These are phyloP conservation scores for Diaporthe vexans DNA, from an alignment of 2,329 filamentous ascomycete species.

Conservation along the genomic window DNA sequence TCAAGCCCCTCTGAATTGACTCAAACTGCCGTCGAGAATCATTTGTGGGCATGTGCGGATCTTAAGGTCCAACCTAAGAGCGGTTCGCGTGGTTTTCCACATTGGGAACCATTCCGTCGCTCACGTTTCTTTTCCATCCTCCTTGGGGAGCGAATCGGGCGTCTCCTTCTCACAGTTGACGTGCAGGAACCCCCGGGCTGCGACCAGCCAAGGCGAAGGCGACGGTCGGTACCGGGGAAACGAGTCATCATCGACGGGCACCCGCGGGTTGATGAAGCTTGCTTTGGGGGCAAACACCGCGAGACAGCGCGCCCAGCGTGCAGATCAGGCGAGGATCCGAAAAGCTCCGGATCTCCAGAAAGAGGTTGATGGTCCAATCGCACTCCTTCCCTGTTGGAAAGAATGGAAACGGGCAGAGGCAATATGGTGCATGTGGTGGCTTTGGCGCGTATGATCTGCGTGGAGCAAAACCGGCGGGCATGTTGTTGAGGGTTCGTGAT, in stretches of 20 bases:
- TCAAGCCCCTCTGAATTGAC: neutral
- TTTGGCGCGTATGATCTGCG: slow-evolving; percentile 31
- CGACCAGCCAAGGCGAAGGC: neutral
- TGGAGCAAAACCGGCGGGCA: slow-evolving; percentile 2
- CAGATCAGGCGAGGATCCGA: slow-evolving; percentile 31
- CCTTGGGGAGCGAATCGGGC: neutral
- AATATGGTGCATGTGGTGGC: too few relatives aligned
- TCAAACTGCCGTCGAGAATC: neutral
- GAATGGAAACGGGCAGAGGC: neutral
- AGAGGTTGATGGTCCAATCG: slow-evolving; percentile 12
- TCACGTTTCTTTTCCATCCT: neutral
- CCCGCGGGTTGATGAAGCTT: slow-evolving; percentile 16
- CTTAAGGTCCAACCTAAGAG: neutral
- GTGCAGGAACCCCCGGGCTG: neutral
- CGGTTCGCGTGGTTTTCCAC: neutral
- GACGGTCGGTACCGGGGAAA: slow-evolving; percentile 7
- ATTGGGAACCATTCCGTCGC: neutral
- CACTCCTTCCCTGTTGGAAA: slow-evolving; percentile 21
- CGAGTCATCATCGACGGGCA: slow-evolving; percentile 19
- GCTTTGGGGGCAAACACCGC: slow-evolving; percentile 19
- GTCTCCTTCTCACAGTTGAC: neutral
- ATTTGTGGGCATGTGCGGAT: slow-evolving; percentile 5
- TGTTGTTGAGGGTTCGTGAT: slow-evolving; percentile 11
- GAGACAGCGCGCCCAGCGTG: slow-evolving; percentile 19
- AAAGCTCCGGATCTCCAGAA: slow-evolving; percentile 17